A percentile compares a stretch with the other conserved stretches of the same genome.
Conservation (phyloP, 1,139 yeast genomes). For the Nakaseomyces uthaithaninus region DNA sequence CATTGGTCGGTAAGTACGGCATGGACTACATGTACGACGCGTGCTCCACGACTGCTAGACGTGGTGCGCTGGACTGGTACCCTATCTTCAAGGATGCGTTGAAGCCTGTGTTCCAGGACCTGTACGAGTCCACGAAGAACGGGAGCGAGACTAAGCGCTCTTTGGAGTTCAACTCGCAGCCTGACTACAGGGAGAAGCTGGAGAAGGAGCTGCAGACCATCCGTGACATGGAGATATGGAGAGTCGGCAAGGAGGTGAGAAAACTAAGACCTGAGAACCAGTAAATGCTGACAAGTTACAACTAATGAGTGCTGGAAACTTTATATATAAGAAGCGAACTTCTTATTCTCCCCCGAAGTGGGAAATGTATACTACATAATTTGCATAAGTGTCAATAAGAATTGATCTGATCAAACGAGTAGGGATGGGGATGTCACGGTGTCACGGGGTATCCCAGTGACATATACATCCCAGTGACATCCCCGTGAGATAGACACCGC, state of each 20-base stretch:
- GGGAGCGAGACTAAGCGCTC: conserved; percentile 98
- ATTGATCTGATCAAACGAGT: no score
- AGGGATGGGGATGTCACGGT: no score
- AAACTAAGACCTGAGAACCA: conserved; percentile 98
- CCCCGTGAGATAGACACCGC: no score
- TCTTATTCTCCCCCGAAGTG: not conserved
- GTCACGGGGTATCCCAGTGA: no score
- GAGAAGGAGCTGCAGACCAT: conserved; percentile 88
- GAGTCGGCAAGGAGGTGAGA: conserved; percentile 98
- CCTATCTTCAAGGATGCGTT: conserved; percentile 97
- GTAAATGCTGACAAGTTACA: conserved; percentile 34
- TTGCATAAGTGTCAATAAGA: conserved; percentile 1
- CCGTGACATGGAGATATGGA: conserved; percentile 99
- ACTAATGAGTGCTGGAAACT: conserved; percentile 11
- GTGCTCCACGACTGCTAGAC: conserved; percentile 99
- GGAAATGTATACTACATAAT: conserved; percentile 1
- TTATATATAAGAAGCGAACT: not conserved
- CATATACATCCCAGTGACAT: no score
- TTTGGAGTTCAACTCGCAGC: conserved; percentile 93
- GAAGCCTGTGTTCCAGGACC: conserved; percentile 95
- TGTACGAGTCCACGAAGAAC: conserved; percentile 89
- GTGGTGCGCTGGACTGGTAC: conserved; percentile 99
- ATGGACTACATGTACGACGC: conserved; percentile 99
- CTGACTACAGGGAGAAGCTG: conserved; percentile 95
- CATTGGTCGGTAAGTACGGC: conserved; percentile 98